phyloP scores from a whole-genome alignment of 306 rosid species.

The Lupinus albus region DNA sequence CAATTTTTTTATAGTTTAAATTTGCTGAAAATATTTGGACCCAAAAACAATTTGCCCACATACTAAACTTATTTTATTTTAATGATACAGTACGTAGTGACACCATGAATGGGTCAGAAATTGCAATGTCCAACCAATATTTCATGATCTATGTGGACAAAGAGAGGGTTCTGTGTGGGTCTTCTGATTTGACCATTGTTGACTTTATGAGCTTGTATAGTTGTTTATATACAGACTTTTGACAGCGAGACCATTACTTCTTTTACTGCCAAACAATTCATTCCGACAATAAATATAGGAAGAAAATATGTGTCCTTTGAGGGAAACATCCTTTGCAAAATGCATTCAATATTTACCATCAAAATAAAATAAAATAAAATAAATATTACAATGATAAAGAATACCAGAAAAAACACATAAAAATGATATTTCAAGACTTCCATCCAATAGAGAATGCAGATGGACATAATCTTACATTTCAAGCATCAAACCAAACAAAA shows the following conservation, averaged over 20 bases:
- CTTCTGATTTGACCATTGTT: constrained; percentile 31
- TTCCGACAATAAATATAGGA: neutral
- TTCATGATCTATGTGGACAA: constrained; percentile 16
- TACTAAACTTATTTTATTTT: too few species aligned
- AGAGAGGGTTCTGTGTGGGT: constrained; percentile 34
- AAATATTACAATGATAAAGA: too few species aligned
- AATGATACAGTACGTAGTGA: neutral
- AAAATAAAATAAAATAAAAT: too few species aligned
- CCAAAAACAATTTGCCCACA: too few species aligned
- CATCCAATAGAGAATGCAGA: too few species aligned
- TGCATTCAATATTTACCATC: too few species aligned
- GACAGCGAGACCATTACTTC: neutral
- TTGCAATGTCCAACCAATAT: constrained; percentile 32
- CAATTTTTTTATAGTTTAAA: neutral
- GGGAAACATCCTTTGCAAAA: too few species aligned
- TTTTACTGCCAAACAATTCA: neutral
- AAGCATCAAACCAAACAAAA: too few species aligned
- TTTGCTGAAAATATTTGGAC: constrained; percentile 5
- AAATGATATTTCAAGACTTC: too few species aligned
- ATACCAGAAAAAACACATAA: too few species aligned
- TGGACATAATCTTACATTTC: too few species aligned
- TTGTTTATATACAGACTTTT: constrained; percentile 26
- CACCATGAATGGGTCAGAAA: constrained; percentile 33
- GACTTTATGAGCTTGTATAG: constrained; percentile 8
- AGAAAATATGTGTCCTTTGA: too few species aligned